phyloP scores from a whole-genome alignment of 2,329 filamentous ascomycete genomes.

The Mycosphaerella sp. region DNA sequence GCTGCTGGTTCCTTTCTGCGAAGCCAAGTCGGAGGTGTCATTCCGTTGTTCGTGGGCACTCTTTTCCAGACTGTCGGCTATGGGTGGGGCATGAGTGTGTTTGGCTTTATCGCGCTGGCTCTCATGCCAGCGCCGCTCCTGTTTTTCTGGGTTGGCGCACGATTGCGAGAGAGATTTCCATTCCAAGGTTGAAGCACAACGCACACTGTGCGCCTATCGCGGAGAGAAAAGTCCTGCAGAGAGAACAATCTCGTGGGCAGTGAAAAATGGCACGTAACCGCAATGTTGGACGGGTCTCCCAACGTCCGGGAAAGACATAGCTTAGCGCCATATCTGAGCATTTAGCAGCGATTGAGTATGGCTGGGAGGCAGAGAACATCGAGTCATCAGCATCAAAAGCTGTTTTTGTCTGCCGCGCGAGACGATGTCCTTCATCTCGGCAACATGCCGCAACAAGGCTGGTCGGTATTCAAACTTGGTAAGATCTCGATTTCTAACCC shows the following conservation, averaged over 20 bases:
- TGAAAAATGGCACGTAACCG: no score
- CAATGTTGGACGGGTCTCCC: no score
- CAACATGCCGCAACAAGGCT: constrained; percentile 4
- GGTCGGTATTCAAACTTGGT: neutral
- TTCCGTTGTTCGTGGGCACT: constrained; percentile 40
- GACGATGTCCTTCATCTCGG: neutral
- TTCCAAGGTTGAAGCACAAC: constrained; percentile 19
- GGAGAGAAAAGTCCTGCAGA: neutral
- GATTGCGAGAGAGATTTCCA: constrained; percentile 41
- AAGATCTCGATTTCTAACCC: neutral
- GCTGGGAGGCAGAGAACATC: neutral
- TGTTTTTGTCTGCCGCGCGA: no score
- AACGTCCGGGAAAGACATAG: no score
- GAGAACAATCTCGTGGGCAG: no score
- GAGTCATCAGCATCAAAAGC: neutral
- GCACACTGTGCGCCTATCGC: neutral
- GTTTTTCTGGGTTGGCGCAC: constrained; percentile 44
- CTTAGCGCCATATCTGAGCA: no score
- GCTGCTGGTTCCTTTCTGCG: constrained; percentile 44
- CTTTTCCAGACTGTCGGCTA: constrained; percentile 42
- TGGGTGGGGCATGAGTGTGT: constrained; percentile 45
- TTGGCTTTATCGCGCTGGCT: constrained; percentile 39
- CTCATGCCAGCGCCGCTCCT: constrained; percentile 45
- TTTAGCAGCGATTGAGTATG: no score
- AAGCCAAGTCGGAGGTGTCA: constrained; percentile 40